Evolutionary conservation across 805 yeast species (phyloP), one percentile per base, ranked within the genome.

Genomic region (Candida ipomoeae): DNA sequence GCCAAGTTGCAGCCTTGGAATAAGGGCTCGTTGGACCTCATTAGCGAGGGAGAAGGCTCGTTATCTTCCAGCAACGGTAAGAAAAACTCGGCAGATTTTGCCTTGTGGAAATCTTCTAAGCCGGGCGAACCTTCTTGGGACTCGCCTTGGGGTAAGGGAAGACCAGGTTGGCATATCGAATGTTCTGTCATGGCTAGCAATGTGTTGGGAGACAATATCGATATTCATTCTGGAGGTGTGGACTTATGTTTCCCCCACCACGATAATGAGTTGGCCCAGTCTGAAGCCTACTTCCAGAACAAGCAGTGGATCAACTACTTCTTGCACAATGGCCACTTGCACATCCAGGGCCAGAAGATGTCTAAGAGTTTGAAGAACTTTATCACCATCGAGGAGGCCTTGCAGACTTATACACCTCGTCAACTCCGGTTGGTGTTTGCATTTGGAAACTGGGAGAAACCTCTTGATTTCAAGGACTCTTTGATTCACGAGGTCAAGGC

Each of bases 101-200:
- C 99, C 0, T 77, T 94, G 34, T 94, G 99, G 99, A 94, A 94
- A 66, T 82, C 91, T 0, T 87, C 96, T 6, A 94, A 94, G 66
- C 92, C 96, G 6, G 99, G 99, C 60, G 99, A 94, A 71, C 99
- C 99, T 21, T 80, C 83, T 44, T 94, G 98, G 98, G 80, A 77
- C 5, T 89, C 97, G 2, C 91, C 92, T 26, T 94, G 98, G 98
- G 99, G 99, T 23, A 76, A 76, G 52, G 99, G 99, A 48, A 85
- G 99, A 67, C 99, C 99, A 13, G 99, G 99, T 3, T 94, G 99
- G 99, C 99, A 94, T 67, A 94, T 94, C 67, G 99, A 94, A 71
- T 94, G 99, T 78, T 90, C 97, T 7, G 99, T 94, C 18, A 94
- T 94, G 99, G 98, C 98, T 1, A 80, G 90, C 47, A 96, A 90